Base-by-base conservation (phyloP, 2,329 filamentous ascomycete species). In the Sclerotinia sclerotiorum region DNA sequence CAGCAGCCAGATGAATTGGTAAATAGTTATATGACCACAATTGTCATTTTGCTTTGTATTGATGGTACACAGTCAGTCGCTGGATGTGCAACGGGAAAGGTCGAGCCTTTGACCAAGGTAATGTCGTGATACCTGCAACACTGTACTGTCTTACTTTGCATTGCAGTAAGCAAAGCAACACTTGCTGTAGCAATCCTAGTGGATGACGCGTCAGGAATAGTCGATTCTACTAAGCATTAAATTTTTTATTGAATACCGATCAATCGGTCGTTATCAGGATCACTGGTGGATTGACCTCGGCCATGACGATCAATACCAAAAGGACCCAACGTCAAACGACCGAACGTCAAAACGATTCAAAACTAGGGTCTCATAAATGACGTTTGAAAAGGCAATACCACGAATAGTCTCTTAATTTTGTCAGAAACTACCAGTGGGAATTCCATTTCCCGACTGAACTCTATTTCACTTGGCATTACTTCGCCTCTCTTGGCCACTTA, bases 381-480 rank as follows among this genome's bases (percentile, higher is more conserved):
- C 44, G 54, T 60, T 42, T 49, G 29, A 19, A 67, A 39, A 60
- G 61, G 64, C 54, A 61, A 67, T 60, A 32, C 54, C 64, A 60
- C 44, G 46, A 67, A 49, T 24, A 27, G n/a, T 42, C 39, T 42
- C 13, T 17, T 17, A 42, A 5, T 42, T 17, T 5, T 5, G 15
- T 19, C 24, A 29, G 21, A 57, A 46, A 42, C 24, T n/a, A 57
- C 29, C 2, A 51, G 15, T 29, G 6, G 21, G 8, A 24, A 29
- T 39, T 2, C 29, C 46, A 64, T 60, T 60, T 58, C 42, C 32
- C 54, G n/a, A 8, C 44, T 3, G 44, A 67, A 61, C 44, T 49
- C 46, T 67, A 51, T 65, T 67, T 61, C 64, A 61, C 64, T 67
- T 67, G 64, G 64, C 54, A 42, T 27, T 49, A n/a, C 64, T 67